Conservation (phyloP, 192 early-diverging fungal genomes). For the Rhizophagus clarus region DNA sequence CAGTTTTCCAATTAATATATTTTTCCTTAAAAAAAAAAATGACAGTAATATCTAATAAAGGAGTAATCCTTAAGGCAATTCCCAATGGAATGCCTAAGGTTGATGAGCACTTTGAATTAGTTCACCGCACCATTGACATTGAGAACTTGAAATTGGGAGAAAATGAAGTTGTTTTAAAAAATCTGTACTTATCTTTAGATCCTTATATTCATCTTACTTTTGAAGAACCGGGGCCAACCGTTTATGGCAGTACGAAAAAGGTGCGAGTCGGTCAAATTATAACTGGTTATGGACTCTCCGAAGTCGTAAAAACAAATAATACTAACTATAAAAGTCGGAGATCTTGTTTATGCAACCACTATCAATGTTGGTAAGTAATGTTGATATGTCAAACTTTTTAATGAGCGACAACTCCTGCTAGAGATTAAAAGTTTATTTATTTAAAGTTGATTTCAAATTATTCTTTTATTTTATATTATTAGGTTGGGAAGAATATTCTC, state of each 20-base stretch:
- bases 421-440: not conserved
- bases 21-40: not conserved
- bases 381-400: too few species aligned
- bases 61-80: not conserved
- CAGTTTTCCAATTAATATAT: too few species aligned
- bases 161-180: conserved; percentile 57
- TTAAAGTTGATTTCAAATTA: too few species aligned
- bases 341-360: conserved; percentile 57
- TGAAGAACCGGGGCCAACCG: conserved; percentile 32
- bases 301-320: conserved; percentile 68
- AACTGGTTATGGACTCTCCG: conserved; percentile 57
- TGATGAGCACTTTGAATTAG: not conserved
- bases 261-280: conserved; percentile 69
- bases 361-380: conserved; percentile 54
- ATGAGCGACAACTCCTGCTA: too few species aligned
- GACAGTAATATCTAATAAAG: not conserved
- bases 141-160: conserved; percentile 45
- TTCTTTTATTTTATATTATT: not conserved
- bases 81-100: not conserved
- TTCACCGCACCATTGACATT: conserved; percentile 41
- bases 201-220: conserved; percentile 64
- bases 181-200: conserved; percentile 69
- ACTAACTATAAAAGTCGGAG: conserved; percentile 59
- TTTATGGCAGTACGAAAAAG: too few species aligned
- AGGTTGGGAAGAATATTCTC: conserved; percentile 42